Conservation (phyloP, 441 rosid genomes). For the Gossypium laxum region DNA sequence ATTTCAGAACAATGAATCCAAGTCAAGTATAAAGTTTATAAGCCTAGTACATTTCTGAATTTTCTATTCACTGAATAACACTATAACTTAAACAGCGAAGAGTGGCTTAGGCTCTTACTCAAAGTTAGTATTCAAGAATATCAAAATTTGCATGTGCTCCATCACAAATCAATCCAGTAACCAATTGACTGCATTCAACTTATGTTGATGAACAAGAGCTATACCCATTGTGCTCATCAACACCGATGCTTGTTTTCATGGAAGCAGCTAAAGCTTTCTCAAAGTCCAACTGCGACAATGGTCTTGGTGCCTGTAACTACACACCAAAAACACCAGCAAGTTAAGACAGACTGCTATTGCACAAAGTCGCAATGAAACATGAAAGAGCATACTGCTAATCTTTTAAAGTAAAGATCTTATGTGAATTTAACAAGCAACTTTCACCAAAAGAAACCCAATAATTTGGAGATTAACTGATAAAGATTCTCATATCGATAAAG, state of each 20-base stretch:
- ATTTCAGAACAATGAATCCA: neutral
- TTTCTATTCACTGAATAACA: neutral
- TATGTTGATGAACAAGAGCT: slow-evolving; percentile 22
- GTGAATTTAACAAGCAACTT: neutral
- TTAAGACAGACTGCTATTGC: neutral
- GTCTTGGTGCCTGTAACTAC: slow-evolving; percentile 35
- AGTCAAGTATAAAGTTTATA: neutral
- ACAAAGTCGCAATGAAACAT: neutral
- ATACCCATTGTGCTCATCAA: slow-evolving; percentile 36
- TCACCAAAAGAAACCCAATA: neutral
- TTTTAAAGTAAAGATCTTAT: neutral
- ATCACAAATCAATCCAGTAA: slow-evolving; percentile 49
- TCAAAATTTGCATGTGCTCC: slow-evolving; percentile 41
- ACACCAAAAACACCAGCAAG: neutral
- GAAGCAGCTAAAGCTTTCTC: slow-evolving; percentile 55
- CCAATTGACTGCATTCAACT: slow-evolving; percentile 35
- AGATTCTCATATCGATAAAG: neutral
- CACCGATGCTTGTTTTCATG: slow-evolving; percentile 50
- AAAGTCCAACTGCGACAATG: slow-evolving; percentile 54
- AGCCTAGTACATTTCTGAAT: neutral
- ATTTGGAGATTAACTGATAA: neutral
- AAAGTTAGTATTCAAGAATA: slow-evolving; percentile 52
- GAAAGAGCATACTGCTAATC: neutral
- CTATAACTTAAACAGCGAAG: neutral
- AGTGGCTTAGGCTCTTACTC: slow-evolving; percentile 45